Base-by-base conservation (phyloP, 805 yeast species). In the Wickerhamomyces hampshirensis region DNA sequence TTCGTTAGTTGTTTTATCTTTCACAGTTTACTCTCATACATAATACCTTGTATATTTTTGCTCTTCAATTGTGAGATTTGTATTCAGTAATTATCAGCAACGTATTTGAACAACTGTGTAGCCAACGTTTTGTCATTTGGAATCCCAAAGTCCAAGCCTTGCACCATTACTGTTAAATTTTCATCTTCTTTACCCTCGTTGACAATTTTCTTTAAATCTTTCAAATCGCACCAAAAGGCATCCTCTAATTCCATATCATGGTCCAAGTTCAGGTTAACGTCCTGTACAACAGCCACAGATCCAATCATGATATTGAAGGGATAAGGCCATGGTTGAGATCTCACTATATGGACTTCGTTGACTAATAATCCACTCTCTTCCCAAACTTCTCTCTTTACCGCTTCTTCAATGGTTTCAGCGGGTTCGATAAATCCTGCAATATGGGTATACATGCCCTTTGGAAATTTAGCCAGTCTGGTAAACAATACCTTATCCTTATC, bases 361-460 rank as follows among this genome's bases (percentile, higher is more conserved):
- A 77, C 78, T 35, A 62, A 69, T 24, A 87, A 83, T 6, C 98
- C 98, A 5, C 97, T 81, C 59, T 91, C 98, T 58, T 91, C 98
- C 87, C 93, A 89, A 21, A 85, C 82, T 58, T 91, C 98, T 44
- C 98, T 68, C 30, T 80, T 66, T 16, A 91, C 84, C 10, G 96
- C 93, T 31, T 77, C 80, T 59, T 91, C 98, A 15, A 91, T 77
- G 2, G 94, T 77, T 63, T 91, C 98, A 19, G 89, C 83, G 1
- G 96, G 96, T 58, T 91, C 98, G 76, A 91, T 79, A 59, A 93
- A 93, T 4, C 98, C 98, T 4, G 98, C 96, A 35, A 94, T 75
- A 53, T 95, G 82, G 13, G 91, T 73, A 60, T 81, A 91, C 79
- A 86, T 74, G 34, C 63, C 57, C 38, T 64, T 51, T 5, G 77